These are phyloP conservation scores for Knoxdaviesia proteae DNA, from an alignment of 2,329 filamentous ascomycete species.

Conservation along the genomic window DNA sequence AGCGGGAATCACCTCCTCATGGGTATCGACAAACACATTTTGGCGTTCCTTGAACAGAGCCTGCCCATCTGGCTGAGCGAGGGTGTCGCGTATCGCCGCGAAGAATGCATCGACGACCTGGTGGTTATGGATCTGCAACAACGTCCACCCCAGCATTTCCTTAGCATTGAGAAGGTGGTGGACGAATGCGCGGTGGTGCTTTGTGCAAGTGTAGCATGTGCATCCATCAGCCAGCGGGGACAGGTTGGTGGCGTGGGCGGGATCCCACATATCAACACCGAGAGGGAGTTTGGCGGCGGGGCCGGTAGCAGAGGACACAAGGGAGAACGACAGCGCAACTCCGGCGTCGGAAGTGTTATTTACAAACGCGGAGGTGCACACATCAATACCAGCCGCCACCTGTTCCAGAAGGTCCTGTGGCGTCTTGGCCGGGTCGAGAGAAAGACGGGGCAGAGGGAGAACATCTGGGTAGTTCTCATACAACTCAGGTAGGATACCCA, in stretches of 20 bases:
- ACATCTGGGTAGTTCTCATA: constrained; percentile 32
- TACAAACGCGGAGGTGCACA: constrained; percentile 61
- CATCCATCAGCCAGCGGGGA: constrained; percentile 43
- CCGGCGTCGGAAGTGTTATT: constrained; percentile 60
- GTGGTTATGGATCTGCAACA: constrained; percentile 86
- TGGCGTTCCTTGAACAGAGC: constrained; percentile 35
- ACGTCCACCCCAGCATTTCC: constrained; percentile 91
- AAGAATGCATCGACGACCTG: constrained; percentile 56
- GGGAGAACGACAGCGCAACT: constrained; percentile 61
- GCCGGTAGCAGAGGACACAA: constrained; percentile 16
- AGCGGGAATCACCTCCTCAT: constrained; percentile 50
- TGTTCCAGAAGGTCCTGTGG: constrained; percentile 65
- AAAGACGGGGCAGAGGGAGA: constrained; percentile 46
- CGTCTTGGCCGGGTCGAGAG: constrained; percentile 45
- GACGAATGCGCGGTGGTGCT: constrained; percentile 71
- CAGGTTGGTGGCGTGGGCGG: constrained; percentile 38
- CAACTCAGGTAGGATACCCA: constrained; percentile 46
- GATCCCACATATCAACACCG: constrained; percentile 60
- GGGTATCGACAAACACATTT: constrained; percentile 25
- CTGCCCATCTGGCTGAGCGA: constrained; percentile 29
- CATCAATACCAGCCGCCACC: constrained; percentile 55
- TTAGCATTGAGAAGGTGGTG: constrained; percentile 75
- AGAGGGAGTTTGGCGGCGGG: constrained; percentile 23
- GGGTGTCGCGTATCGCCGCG: constrained; percentile 40
- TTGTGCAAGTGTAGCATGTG: constrained; percentile 61